These are phyloP conservation scores for Thelonectria rubi DNA, from an alignment of 2,329 filamentous ascomycete species.

Conservation along the genomic window DNA sequence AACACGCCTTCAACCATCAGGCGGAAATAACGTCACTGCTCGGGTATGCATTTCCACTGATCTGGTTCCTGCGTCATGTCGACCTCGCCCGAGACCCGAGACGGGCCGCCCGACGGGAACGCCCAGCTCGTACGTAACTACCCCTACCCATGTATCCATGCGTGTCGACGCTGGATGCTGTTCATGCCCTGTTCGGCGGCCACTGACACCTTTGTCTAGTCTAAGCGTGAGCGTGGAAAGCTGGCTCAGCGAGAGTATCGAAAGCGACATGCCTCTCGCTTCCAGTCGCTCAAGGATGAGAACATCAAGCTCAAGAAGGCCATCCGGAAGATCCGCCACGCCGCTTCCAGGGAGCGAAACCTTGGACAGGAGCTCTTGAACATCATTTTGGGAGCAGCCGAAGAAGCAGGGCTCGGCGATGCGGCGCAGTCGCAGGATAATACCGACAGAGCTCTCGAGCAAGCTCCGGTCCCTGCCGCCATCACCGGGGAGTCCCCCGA, in stretches of 20 bases:
- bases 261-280: slow-evolving; percentile 39
- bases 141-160: not conserved
- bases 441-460: not conserved
- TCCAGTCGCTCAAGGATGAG: slow-evolving; percentile 39
- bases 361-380: slow-evolving; percentile 28
- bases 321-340: slow-evolving; percentile 29
- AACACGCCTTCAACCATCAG: not conserved
- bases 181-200: not conserved
- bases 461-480: not conserved
- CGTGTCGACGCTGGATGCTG: not conserved
- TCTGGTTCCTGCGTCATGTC: slow-evolving; percentile 20
- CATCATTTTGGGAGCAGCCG: slow-evolving; percentile 30
- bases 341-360: slow-evolving; percentile 23
- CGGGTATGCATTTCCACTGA: not conserved
- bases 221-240: slow-evolving; percentile 40
- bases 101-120: not conserved
- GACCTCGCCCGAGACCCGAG: slow-evolving; percentile 25
- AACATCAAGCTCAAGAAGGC: slow-evolving; percentile 38
- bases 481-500: too few species aligned
- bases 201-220: slow-evolving; percentile 20
- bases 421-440: slow-evolving; percentile 2
- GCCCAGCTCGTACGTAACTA: slow-evolving; percentile 7
- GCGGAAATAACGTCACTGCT: slow-evolving; percentile 3
- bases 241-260: slow-evolving; percentile 41
- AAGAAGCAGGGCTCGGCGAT: slow-evolving; percentile 18